Evolutionary conservation across 2,329 filamentous ascomycete species (phyloP).

Genomic region (Fusarium pilosicola): DNA sequence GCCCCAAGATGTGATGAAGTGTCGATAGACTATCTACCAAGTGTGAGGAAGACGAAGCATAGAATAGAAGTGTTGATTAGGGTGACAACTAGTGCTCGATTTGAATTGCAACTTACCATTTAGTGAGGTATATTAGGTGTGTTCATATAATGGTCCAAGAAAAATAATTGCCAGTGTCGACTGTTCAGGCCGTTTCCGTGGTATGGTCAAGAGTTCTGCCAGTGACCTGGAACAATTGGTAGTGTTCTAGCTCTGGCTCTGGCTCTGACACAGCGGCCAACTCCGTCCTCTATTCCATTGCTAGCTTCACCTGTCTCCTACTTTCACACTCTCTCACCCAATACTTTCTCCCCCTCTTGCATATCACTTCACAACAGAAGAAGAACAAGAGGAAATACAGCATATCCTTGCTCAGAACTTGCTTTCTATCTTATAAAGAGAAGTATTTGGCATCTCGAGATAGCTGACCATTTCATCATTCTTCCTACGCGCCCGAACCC

Average conservation of each 20-base stretch:
- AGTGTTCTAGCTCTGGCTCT: neutral
- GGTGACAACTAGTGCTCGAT: neutral
- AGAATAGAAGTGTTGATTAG: slow-evolving; percentile 15
- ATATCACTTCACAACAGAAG: neutral
- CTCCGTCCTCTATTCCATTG: neutral
- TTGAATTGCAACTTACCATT: neutral
- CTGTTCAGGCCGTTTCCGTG: neutral
- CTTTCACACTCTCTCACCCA: neutral
- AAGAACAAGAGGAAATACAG: neutral
- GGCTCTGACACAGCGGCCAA: neutral
- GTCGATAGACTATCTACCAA: neutral
- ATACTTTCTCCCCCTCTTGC: neutral
- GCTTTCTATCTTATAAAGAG: neutral
- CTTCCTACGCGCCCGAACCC: neutral
- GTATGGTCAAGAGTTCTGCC: neutral
- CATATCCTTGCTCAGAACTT: neutral
- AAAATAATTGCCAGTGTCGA: neutral
- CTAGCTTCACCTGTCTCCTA: neutral
- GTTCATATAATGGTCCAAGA: neutral
- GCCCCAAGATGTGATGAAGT: slow-evolving; percentile 59
- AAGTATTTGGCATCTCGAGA: neutral
- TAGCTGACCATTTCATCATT: neutral
- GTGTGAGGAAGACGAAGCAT: neutral
- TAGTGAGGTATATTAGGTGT: neutral
- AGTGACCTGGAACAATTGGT: neutral